Evolutionary conservation across 257 asterid genomes (phyloP), one percentile per base, ranked within the genome.

Genomic region (Capsicum pubescens): DNA sequence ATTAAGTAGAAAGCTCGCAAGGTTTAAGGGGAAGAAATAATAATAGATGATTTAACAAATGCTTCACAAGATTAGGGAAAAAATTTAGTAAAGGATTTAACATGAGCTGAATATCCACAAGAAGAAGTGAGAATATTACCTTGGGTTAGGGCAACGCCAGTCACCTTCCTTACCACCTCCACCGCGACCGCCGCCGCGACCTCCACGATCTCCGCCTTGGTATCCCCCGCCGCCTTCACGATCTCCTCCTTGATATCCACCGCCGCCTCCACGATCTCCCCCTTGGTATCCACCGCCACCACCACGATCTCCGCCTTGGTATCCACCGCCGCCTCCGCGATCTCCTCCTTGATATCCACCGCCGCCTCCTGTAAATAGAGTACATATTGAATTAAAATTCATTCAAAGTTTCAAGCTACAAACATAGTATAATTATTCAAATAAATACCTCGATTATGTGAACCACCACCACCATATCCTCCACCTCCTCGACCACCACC

Each of bases 101-200:
- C 81, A 54, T 52, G 64, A 14, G 64, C 63, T 76, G 50, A 15
- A 52, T 13, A 52, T 26, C 71, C 60, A 84, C 63, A 39, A 59
- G 56, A 84, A 82, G 55, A 54, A 14, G 63, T 26, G 48, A 76
- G 64, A 52, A 76, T 21, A 78, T 84, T 90, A 97, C 99, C 98
- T 91, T 39, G 92, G 89, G 87, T 93, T 91, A 72, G 99, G 99
- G 88, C 99, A 97, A 21, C 90, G 97, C 99, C 99, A 97, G 69
- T 97, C 99, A 6, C 99, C 99, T 3, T 93, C 99, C 91, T 97
- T 90, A 66, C 98, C 99, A 67, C 98, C 86, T 84, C 98, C 92
- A 17, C 96, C 91, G 2, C 97, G 89, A 44, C 97, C 94, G 12
- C 98, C 93, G 8, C 96, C 92, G 8, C 97, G 89, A 2, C 93